Percentiles rank a stretch among this genome's conserved stretches.
Evolutionary conservation across 331 rosid genomes (phyloP).

Genomic region (Quercus phellos): DNA sequence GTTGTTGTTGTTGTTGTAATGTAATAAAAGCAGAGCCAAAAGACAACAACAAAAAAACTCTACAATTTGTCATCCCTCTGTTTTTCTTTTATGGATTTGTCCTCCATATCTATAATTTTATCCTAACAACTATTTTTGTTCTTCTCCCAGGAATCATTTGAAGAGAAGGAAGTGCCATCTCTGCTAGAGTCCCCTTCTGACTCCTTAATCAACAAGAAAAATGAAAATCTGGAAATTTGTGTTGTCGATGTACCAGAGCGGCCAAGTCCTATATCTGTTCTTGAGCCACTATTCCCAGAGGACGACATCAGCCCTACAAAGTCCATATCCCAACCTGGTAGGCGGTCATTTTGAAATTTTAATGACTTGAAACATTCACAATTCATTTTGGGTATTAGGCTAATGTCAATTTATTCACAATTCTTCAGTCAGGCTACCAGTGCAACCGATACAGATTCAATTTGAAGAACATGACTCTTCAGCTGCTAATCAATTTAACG

Average conservation of each 20-base stretch:
- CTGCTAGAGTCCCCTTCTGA: slow-evolving; percentile 45
- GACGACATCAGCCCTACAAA: slow-evolving; percentile 50
- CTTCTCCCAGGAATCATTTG: slow-evolving; percentile 38
- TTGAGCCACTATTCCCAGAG: slow-evolving; percentile 58
- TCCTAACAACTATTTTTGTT: slow-evolving; percentile 5
- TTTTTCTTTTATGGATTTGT: not conserved
- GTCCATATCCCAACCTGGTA: slow-evolving; percentile 46
- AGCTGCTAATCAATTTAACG: slow-evolving; percentile 32
- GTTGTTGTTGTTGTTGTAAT: not conserved
- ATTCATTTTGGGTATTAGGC: slow-evolving; percentile 19
- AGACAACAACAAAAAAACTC: not conserved
- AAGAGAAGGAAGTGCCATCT: slow-evolving; percentile 38
- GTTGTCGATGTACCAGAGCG: slow-evolving; percentile 42
- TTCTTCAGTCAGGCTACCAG: slow-evolving; percentile 43
- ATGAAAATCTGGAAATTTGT: slow-evolving; percentile 38
- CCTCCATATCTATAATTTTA: not conserved
- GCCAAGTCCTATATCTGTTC: slow-evolving; percentile 93
- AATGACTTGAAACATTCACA: not conserved
- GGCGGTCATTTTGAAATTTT: slow-evolving; percentile 8
- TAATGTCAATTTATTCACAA: slow-evolving; percentile 7
- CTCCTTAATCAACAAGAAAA: slow-evolving; percentile 32
- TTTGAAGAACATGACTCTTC: slow-evolving; percentile 61
- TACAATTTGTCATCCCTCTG: not conserved
- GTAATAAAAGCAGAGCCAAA: not conserved
- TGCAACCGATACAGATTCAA: slow-evolving; percentile 50